Evolutionary conservation across 129 eudicot genomes (phyloP).

Genomic region (Calendula officinalis): DNA sequence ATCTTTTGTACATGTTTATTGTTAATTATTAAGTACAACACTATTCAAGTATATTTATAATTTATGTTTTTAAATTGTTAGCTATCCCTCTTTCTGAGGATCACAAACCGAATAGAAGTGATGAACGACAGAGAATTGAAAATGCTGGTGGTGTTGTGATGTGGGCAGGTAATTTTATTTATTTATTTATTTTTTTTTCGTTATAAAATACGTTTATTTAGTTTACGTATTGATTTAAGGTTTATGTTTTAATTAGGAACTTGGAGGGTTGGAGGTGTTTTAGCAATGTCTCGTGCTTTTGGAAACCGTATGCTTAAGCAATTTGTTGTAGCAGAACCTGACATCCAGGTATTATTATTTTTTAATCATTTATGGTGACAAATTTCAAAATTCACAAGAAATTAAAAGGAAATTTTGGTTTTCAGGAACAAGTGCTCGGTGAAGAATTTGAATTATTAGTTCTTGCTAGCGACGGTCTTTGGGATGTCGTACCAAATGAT

Average conservation of each 20-base stretch:
- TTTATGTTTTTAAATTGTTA: slow-evolving; percentile 26
- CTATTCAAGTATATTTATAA: background rate
- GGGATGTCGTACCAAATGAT: slow-evolving; percentile 88
- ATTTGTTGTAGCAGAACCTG: slow-evolving; percentile 87
- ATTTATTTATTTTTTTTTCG: too few species aligned
- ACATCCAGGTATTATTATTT: slow-evolving; percentile 97
- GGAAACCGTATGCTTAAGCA: slow-evolving; percentile 89
- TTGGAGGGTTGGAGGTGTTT: slow-evolving; percentile 95
- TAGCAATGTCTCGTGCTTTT: slow-evolving; percentile 95
- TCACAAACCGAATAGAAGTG: slow-evolving; percentile 88
- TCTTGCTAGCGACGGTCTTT: slow-evolving; percentile 86
- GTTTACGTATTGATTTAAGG: background rate
- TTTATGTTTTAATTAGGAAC: slow-evolving; percentile 50
- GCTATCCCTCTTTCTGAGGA: slow-evolving; percentile 91
- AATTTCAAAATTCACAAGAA: too few species aligned
- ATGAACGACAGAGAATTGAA: slow-evolving; percentile 87
- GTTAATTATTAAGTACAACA: background rate
- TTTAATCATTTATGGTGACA: too few species aligned
- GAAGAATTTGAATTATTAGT: slow-evolving; percentile 65
- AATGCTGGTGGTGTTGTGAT: slow-evolving; percentile 92
- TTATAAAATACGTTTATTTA: too few species aligned
- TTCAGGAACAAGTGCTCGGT: slow-evolving; percentile 72
- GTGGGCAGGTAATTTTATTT: slow-evolving; percentile 72
- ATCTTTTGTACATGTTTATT: background rate
- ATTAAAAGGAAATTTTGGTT: too few species aligned